These are phyloP conservation scores for Coprinellus aureogranulatus DNA, from an alignment of 768 basidiomycete genomes.

Conservation along the genomic window DNA sequence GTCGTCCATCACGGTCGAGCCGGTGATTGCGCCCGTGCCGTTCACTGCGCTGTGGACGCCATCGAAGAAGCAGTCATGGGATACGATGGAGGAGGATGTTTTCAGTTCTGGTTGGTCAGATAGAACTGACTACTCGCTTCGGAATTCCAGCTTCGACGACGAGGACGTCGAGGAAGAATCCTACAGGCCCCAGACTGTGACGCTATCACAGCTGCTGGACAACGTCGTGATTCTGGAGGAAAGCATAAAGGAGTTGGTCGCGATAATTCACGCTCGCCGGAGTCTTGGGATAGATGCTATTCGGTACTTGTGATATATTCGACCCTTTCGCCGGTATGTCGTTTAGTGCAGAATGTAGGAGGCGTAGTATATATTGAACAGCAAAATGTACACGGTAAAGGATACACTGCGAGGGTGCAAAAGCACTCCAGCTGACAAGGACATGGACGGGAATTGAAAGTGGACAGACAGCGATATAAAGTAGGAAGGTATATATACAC, in stretches of 20 bases:
- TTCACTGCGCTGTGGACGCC: slow-evolving; percentile 65
- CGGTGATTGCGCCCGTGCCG: slow-evolving; percentile 62
- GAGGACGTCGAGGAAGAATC: slow-evolving; percentile 31
- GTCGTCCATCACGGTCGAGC: slow-evolving; percentile 64
- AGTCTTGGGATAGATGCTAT: slow-evolving; percentile 82
- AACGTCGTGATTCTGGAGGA: slow-evolving; percentile 95
- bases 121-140: background rate
- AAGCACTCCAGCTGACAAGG: too few relatives aligned
- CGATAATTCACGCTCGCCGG: slow-evolving; percentile 79
- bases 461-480: slow-evolving; percentile 6
- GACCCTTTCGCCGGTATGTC: background rate
- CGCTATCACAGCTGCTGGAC: slow-evolving; percentile 82
- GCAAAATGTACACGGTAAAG: too few relatives aligned
- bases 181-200: slow-evolving; percentile 44
- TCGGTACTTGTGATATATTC: slow-evolving; percentile 60
- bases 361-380: too few relatives aligned
- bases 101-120: slow-evolving; percentile 35
- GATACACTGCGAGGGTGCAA: too few relatives aligned
- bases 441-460: background rate
- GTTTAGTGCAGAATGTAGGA: background rate
- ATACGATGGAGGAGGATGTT: slow-evolving; percentile 67
- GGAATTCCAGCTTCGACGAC: slow-evolving; percentile 8
- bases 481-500: background rate
- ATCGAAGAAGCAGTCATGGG: slow-evolving; percentile 49
- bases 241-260: slow-evolving; percentile 87